phyloP scores from a whole-genome alignment of 2,329 filamentous ascomycete species.

The Fusarium pilosicola region DNA sequence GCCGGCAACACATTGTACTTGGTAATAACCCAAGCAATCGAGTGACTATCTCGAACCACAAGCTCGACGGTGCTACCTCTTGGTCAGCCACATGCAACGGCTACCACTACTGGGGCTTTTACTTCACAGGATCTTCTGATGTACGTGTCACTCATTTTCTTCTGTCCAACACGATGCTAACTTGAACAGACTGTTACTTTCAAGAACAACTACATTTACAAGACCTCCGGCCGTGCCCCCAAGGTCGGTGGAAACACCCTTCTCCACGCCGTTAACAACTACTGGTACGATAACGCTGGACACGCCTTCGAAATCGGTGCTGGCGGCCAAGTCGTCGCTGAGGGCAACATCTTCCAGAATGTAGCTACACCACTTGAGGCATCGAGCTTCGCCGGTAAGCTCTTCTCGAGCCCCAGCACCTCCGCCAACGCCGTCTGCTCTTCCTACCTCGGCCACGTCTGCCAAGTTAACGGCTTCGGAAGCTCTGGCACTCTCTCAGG shows the following conservation, averaged over 20 bases:
- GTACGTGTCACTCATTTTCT: not conserved
- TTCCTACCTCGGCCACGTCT: conserved; percentile 57
- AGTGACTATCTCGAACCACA: conserved; percentile 6
- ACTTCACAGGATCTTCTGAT: conserved; percentile 61
- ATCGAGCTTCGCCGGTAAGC: conserved; percentile 51
- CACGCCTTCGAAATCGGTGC: not conserved
- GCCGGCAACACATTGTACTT: conserved; percentile 5
- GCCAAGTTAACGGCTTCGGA: conserved; percentile 60
- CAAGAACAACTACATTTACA: conserved; percentile 65
- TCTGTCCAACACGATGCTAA: not conserved
- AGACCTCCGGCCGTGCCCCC: not conserved
- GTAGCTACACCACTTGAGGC: not conserved
- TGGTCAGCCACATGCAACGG: conserved; percentile 61
- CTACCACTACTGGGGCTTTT: conserved; percentile 68
- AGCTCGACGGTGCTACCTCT: not conserved
- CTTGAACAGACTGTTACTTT: conserved; percentile 51
- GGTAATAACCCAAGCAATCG: not conserved
- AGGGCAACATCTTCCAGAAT: conserved; percentile 7
- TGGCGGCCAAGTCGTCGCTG: not conserved
- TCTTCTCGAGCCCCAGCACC: conserved; percentile 47
- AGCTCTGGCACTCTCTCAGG: conserved; percentile 51
- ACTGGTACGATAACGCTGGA: conserved; percentile 4
- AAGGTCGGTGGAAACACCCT: conserved; percentile 2
- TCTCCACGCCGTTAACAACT: conserved; percentile 7
- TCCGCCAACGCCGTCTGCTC: conserved; percentile 54